A percentile compares a stretch with the other conserved stretches of the same genome.
phyloP scores from a whole-genome alignment of 1,284 basidiomycete genomes.

The Meripilus lineatus region DNA sequence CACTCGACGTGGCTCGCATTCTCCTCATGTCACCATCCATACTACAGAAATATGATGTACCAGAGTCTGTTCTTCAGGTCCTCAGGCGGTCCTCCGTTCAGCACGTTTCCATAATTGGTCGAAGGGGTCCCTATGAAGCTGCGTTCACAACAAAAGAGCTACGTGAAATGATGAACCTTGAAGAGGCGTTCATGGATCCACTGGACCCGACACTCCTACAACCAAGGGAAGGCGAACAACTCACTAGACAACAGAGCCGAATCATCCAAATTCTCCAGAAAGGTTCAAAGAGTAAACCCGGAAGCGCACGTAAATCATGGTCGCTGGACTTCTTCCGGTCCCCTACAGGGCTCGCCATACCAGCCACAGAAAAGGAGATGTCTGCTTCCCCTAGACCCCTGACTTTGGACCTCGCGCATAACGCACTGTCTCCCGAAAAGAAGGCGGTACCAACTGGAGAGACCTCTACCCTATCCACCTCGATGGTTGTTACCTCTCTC shows the following conservation, averaged over 20 bases:
- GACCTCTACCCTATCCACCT: constrained; percentile 52
- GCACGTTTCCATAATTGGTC: constrained; percentile 80
- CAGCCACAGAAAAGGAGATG: constrained; percentile 12
- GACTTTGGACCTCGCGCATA: constrained; percentile 52
- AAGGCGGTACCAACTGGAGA: constrained; percentile 61
- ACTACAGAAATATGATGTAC: constrained; percentile 78
- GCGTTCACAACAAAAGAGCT: constrained; percentile 96
- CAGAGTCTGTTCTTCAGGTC: constrained; percentile 67
- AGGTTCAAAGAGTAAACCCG: constrained; percentile 51
- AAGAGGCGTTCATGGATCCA: constrained; percentile 66
- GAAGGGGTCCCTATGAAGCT: constrained; percentile 86
- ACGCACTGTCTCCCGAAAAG: constrained; percentile 46
- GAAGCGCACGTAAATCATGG: constrained; percentile 61
- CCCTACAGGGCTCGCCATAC: constrained; percentile 48
- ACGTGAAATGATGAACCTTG: constrained; percentile 82
- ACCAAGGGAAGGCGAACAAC: constrained; percentile 27
- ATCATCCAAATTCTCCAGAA: constrained; percentile 64
- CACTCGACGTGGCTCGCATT: constrained; percentile 90
- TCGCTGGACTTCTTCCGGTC: constrained; percentile 79
- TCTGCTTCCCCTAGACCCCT: constrained; percentile 22
- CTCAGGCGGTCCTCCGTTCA: constrained; percentile 62
- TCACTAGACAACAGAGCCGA: constrained; percentile 65
- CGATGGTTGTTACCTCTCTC: constrained; percentile 84
- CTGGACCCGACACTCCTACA: constrained; percentile 43
- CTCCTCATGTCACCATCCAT: constrained; percentile 66